phyloP scores from a whole-genome alignment of 176 grass and related monocot species.

The Ensete ventricosum region DNA sequence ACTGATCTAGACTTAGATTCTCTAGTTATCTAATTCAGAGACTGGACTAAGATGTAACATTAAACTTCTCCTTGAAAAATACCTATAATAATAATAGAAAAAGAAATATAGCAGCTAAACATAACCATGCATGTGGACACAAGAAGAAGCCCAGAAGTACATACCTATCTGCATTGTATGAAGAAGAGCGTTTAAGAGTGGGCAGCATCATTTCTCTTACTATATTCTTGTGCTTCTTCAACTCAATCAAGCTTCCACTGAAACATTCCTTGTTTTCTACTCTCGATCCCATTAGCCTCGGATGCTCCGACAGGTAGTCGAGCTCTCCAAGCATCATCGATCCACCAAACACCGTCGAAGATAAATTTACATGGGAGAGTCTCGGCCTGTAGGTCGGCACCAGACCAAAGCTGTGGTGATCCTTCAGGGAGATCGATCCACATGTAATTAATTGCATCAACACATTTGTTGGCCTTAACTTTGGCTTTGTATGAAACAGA shows the following conservation, averaged over 20 bases:
- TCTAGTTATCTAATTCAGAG: no score
- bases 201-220: constrained; percentile 41
- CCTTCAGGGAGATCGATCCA: constrained; percentile 71
- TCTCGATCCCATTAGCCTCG: constrained; percentile 33
- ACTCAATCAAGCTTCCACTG: constrained; percentile 80
- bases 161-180: constrained; percentile 81
- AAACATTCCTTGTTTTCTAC: constrained; percentile 90
- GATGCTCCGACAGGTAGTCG: constrained; percentile 52
- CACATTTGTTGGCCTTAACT: constrained; percentile 50
- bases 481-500: constrained; percentile 43
- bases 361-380: constrained; percentile 56
- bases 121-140: no score
- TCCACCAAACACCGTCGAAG: constrained; percentile 43
- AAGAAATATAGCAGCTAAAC: no score
- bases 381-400: constrained; percentile 57
- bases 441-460: constrained; percentile 92
- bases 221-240: constrained; percentile 49
- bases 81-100: no score
- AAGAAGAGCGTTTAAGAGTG: constrained; percentile 74
- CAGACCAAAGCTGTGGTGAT: constrained; percentile 40
- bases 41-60: no score
- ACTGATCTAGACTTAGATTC: no score
- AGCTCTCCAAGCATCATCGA: constrained; percentile 62
- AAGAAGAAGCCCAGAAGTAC: background rate
- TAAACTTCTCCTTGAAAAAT: no score